A percentile compares a stretch with the other conserved stretches of the same genome.
These are phyloP conservation scores for Platanthera zijinensis DNA, from an alignment of 106 monocot genomes.

Conservation along the genomic window DNA sequence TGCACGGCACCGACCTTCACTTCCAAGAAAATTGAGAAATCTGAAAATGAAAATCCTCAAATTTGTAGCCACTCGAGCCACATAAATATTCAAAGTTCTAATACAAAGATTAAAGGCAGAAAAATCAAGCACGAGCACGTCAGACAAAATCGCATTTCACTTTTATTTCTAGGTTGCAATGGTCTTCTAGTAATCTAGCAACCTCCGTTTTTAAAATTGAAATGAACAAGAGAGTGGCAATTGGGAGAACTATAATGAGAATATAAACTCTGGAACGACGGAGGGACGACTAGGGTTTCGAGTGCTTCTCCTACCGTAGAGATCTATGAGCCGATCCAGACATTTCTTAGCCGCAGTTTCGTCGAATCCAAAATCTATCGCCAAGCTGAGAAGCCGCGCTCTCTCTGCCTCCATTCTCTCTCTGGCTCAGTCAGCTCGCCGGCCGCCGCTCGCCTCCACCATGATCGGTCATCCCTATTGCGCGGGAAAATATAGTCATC, in stretches of 20 bases:
- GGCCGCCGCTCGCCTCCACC: neutral
- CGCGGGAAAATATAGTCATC: neutral
- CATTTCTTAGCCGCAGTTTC: slow-evolving; percentile 51
- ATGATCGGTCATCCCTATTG: neutral
- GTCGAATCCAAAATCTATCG: slow-evolving; percentile 72
- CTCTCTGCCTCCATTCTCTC: slow-evolving; percentile 51
- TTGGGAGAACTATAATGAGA: neutral
- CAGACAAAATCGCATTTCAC: neutral
- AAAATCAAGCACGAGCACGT: neutral
- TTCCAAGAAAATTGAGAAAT: too few species aligned
- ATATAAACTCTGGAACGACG: neutral
- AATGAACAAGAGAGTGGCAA: neutral
- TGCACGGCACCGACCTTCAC: too few species aligned
- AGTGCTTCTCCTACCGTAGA: slow-evolving; percentile 47
- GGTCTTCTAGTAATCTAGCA: neutral
- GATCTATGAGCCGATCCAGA: slow-evolving; percentile 67
- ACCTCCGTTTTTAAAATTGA: neutral
- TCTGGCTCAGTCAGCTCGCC: neutral
- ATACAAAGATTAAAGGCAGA: neutral
- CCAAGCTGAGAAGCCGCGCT: slow-evolving; percentile 65
- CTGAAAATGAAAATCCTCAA: too few species aligned
- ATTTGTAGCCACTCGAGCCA: neutral
- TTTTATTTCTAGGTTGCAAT: neutral
- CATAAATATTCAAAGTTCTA: neutral
- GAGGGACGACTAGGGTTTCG: slow-evolving; percentile 11